Base-by-base conservation (phyloP, 148 eudicot genomes). In the Hydrangea macrophylla region DNA sequence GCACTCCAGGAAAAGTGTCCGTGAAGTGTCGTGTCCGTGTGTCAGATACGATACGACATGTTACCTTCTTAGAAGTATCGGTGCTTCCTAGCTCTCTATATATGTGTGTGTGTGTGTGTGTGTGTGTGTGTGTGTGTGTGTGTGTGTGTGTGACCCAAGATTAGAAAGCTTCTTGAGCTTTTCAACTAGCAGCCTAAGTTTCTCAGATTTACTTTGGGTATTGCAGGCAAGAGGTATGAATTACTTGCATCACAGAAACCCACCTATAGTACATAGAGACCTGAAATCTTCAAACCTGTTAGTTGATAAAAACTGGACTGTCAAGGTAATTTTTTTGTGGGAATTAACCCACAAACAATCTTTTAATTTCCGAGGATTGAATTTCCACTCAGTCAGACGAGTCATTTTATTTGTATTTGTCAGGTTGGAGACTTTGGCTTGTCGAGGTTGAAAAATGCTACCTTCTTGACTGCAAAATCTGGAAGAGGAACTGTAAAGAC, bases 381-480 rank as follows among this genome's bases (percentile, higher is more conserved):
- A 39, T 56, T 25, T 1, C 24, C 15, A 15, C 10, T 39, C 37
- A 39, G 27, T 61, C 27, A 39, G 36, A 45, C 10, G 37, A 36
- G 6, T 33, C 18, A n/a, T 17, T 56, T 59, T 35, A 62, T 33
- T 28, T 32, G 64, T 75, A 22, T 53, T 45, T 61, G 22, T 28
- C 82, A 92, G 96, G 97, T 92, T 62, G 97, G 97, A 53, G 96
- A 92, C 60, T 92, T 92, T 71, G 97, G 97, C 64, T 70, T 89
- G 24, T 92, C 97, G 17, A 88, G 70, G 74, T 78, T 88, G 80
- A 92, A 88, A 79, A 60, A 86, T 70, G 83, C 83, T 65, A 92
- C 95, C 7, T 85, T 86, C 71, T 72, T 92, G 70, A 84, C 97
- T 28, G 82, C 92, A 42, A 88, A 74, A 85, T 86, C 92, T 32